Percentiles rank a stretch among this genome's conserved stretches.
Evolutionary conservation across 2,329 filamentous ascomycete species (phyloP).

Genomic region (Dothideomycetidae sp.): DNA sequence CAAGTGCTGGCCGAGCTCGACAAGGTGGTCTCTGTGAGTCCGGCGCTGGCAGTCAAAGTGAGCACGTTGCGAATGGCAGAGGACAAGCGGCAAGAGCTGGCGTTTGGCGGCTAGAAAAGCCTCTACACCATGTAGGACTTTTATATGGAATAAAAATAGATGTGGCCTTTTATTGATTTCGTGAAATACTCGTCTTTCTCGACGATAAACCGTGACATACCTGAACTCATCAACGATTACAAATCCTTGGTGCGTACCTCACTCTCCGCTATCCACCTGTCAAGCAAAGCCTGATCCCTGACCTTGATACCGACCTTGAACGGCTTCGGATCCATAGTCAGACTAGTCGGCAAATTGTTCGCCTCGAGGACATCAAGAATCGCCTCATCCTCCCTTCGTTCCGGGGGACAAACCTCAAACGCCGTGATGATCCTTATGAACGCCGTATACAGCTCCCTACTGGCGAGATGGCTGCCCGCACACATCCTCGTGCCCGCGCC

Average conservation of each 20-base stretch:
- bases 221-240: conserved; percentile 15
- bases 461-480: conserved; percentile 27
- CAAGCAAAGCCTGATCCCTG: conserved; percentile 27
- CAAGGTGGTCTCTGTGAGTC: conserved; percentile 39
- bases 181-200: too few relatives aligned
- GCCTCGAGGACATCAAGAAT: conserved; percentile 32
- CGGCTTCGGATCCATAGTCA: conserved; percentile 37
- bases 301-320: conserved; percentile 36
- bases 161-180: too few relatives aligned
- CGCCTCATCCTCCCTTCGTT: conserved; percentile 27
- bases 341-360: conserved; percentile 32
- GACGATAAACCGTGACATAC: too few relatives aligned
- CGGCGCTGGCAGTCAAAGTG: conserved; percentile 4
- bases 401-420: conserved; percentile 31
- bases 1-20: conserved; percentile 65
- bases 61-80: conserved; percentile 3
- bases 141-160: too few relatives aligned
- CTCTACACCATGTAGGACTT: too few relatives aligned
- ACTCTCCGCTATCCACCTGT: conserved; percentile 34
- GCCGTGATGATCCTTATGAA: conserved; percentile 35
- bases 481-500: conserved; percentile 31
- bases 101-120: too few relatives aligned
- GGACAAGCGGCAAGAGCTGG: conserved; percentile 2
- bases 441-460: conserved; percentile 30
- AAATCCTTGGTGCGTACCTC: conserved; percentile 32